Evolutionary conservation across 1,284 basidiomycete species (phyloP).

Genomic region (Coniferiporia weirii): DNA sequence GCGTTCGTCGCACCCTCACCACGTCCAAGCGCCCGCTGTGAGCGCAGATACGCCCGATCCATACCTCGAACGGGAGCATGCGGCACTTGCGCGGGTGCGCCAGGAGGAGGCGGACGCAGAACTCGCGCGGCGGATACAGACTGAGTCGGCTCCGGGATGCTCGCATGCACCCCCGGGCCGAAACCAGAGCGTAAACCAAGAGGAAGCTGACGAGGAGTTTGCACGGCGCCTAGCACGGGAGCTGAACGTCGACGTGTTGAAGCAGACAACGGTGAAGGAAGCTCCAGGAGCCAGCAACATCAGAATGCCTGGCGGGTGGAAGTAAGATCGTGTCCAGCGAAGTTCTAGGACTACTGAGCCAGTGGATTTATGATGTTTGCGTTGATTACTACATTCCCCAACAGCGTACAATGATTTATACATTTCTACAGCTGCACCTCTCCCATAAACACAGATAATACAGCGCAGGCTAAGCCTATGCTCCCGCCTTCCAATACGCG

Average conservation of each 20-base stretch:
- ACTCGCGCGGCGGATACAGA: constrained; percentile 12
- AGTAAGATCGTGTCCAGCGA: not conserved
- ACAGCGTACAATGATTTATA: constrained; percentile 2
- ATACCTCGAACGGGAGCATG: constrained; percentile 13
- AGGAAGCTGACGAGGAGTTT: constrained; percentile 20
- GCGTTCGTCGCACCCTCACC: not conserved
- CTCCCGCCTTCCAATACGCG: constrained; percentile 66
- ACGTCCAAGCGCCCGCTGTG: not conserved
- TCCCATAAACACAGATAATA: not conserved
- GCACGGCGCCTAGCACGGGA: constrained; percentile 20
- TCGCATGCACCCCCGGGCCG: not conserved
- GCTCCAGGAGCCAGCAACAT: not conserved
- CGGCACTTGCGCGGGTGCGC: constrained; percentile 11
- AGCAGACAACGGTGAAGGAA: constrained; percentile 2
- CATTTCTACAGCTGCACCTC: not conserved
- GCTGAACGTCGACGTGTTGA: constrained; percentile 13
- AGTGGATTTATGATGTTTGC: not conserved
- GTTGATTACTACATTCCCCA: not conserved
- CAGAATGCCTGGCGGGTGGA: constrained; percentile 11
- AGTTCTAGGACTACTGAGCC: too few relatives aligned
- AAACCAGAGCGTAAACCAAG: constrained; percentile 17
- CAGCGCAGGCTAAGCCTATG: not conserved
- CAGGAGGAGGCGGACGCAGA: constrained; percentile 19
- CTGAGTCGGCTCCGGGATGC: not conserved
- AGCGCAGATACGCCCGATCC: constrained; percentile 1